Evolutionary conservation across 345 rosid genomes (phyloP).

Genomic region (Heritiera littoralis): DNA sequence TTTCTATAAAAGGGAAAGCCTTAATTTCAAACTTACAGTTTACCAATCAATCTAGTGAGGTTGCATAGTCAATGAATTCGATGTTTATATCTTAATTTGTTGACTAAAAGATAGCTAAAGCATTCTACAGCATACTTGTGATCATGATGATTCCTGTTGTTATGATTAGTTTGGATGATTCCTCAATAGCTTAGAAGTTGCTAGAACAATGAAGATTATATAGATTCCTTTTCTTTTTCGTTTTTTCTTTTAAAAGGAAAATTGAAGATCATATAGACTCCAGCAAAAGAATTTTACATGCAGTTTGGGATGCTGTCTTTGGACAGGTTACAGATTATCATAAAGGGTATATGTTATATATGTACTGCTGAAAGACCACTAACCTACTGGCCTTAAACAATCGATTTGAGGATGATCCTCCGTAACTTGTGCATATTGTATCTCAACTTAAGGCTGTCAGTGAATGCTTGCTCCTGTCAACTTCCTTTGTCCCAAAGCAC

Average conservation of each 20-base stretch:
- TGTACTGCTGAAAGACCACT: background rate
- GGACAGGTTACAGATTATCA: background rate
- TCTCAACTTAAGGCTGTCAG: slow-evolving; percentile 5
- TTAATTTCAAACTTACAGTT: background rate
- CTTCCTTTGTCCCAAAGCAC: slow-evolving; percentile 34
- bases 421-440: background rate
- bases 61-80: background rate
- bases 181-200: no score
- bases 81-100: background rate
- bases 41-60: background rate
- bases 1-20: no score
- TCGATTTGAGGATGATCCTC: background rate
- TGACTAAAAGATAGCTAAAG: background rate
- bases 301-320: background rate
- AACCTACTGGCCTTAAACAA: slow-evolving; percentile 3
- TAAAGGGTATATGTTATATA: background rate
- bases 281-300: background rate
- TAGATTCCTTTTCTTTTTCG: background rate
- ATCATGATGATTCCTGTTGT: no score
- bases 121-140: background rate
- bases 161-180: no score
- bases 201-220: no score
- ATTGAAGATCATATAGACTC: background rate
- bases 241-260: background rate
- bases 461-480: slow-evolving; percentile 49